Conservation (phyloP, 371 early-diverging fungal species). For the Scutellospora calospora region DNA sequence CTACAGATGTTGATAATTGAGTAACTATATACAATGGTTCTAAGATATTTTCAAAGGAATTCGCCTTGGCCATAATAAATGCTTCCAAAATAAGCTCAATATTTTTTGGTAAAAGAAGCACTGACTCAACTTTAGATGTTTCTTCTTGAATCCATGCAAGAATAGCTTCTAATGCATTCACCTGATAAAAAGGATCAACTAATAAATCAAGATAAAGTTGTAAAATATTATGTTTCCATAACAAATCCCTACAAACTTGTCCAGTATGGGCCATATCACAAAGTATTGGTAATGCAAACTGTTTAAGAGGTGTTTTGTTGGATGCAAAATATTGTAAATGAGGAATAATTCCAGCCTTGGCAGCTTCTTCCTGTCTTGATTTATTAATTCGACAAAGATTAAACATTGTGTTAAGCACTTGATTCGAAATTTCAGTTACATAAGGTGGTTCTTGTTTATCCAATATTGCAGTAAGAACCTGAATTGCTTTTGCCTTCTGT, state of each 20-base stretch:
- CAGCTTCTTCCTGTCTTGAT: slow-evolving; percentile 62
- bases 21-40: slow-evolving; percentile 59
- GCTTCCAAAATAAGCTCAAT: slow-evolving; percentile 54
- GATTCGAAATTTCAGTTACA: slow-evolving; percentile 59
- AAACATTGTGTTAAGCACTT: slow-evolving; percentile 64
- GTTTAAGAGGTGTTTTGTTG: slow-evolving; percentile 59
- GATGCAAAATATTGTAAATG: slow-evolving; percentile 59
- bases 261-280: slow-evolving; percentile 68
- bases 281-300: slow-evolving; percentile 67
- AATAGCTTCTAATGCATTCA: slow-evolving; percentile 66
- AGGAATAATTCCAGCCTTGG: slow-evolving; percentile 62
- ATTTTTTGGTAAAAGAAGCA: slow-evolving; percentile 51
- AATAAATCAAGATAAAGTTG: slow-evolving; percentile 60
- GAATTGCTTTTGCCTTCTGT: slow-evolving; percentile 57
- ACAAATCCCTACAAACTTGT: slow-evolving; percentile 53
- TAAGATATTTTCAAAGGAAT: slow-evolving; percentile 58
- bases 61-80: slow-evolving; percentile 55
- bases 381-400: slow-evolving; percentile 68
- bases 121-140: slow-evolving; percentile 53
- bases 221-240: slow-evolving; percentile 59
- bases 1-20: slow-evolving; percentile 51
- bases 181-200: slow-evolving; percentile 66
- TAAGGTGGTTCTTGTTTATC: slow-evolving; percentile 44
- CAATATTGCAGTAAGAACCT: slow-evolving; percentile 56
- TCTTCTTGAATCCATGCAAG: slow-evolving; percentile 66